Percentiles rank a stretch among this genome's conserved stretches.
phyloP scores from a whole-genome alignment of 345 rosid genomes.

The Eucalyptus caleyi region DNA sequence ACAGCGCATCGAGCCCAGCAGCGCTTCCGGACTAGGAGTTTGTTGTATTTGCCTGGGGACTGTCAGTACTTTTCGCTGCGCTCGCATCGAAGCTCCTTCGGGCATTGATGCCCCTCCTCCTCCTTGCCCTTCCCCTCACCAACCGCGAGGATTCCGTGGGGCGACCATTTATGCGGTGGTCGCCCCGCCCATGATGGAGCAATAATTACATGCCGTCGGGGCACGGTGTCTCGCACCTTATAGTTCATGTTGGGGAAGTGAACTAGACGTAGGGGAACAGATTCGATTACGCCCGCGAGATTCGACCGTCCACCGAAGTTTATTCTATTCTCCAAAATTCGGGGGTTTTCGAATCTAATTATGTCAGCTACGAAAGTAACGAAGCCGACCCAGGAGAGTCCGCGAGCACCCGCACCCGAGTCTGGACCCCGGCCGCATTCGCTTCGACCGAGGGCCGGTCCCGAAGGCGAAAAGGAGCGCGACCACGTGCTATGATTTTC shows the following conservation, averaged over 20 bases:
- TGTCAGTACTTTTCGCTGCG: background rate
- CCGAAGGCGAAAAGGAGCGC: background rate
- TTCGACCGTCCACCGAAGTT: background rate
- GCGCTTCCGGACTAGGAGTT: background rate
- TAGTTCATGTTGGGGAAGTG: background rate
- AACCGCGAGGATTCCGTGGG: background rate
- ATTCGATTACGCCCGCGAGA: background rate
- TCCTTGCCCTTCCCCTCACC: background rate
- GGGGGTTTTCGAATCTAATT: background rate
- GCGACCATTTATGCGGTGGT: background rate
- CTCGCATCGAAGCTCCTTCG: background rate
- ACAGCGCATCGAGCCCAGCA: background rate
- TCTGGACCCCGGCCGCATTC: background rate
- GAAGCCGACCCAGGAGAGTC: background rate
- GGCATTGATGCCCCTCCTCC: background rate
- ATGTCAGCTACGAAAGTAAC: background rate
- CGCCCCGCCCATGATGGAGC: background rate
- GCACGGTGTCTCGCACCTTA: background rate
- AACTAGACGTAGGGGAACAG: background rate
- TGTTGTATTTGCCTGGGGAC: background rate
- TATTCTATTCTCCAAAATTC: background rate
- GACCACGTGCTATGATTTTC: background rate
- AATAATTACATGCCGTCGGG: background rate
- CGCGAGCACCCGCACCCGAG: background rate
- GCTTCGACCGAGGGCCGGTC: background rate